phyloP scores from a whole-genome alignment of 495 filamentous ascomycete species.

The Hyaloscypha bicolor region DNA sequence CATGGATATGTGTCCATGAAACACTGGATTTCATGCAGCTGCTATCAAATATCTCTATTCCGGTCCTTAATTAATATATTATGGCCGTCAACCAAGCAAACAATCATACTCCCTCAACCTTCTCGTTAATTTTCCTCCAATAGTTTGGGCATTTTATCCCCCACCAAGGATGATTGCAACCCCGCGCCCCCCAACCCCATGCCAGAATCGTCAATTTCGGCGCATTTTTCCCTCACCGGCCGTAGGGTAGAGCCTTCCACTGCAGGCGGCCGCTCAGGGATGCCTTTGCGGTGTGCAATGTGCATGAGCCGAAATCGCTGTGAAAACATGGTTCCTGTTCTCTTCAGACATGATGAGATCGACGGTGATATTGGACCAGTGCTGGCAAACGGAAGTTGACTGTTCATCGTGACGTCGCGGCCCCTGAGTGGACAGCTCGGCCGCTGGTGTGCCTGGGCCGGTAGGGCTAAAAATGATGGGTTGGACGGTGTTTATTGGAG shows the following conservation, averaged over 20 bases:
- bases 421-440: neutral
- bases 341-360: neutral
- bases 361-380: neutral
- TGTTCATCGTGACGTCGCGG: neutral
- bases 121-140: neutral
- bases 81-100: neutral
- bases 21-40: neutral
- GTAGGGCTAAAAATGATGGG: neutral
- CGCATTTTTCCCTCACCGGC: neutral
- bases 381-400: neutral
- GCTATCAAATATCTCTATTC: neutral
- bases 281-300: too few species aligned
- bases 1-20: neutral
- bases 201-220: neutral
- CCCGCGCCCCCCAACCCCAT: neutral
- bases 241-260: too few species aligned
- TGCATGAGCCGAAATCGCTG: neutral
- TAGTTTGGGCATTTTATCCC: neutral
- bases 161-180: neutral
- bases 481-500: neutral
- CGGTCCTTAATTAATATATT: neutral
- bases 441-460: neutral
- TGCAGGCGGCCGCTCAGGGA: too few species aligned
- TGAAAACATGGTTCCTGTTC: neutral
- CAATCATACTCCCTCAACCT: neutral